Evolutionary conservation across 768 basidiomycete genomes (phyloP), one percentile per base, ranked within the genome.

Genomic region (Collybiopsis luxurians): DNA sequence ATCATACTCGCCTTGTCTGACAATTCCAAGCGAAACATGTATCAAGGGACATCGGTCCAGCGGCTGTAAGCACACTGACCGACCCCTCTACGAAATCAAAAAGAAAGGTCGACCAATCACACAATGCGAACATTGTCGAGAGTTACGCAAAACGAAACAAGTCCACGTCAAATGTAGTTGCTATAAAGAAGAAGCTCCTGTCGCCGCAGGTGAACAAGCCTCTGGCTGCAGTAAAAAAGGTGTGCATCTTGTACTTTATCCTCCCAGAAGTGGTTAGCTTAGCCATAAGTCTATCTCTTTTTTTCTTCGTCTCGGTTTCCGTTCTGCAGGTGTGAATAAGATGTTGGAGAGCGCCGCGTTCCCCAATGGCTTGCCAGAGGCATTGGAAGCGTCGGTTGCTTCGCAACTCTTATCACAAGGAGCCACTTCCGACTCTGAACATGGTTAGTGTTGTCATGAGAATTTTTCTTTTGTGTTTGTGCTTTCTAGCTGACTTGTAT

Each of bases 1-100:
- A n/a, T 21, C n/a, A 15, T 13, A 40, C 46, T 55, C n/a, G 43
- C 56, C 55, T 40, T 40, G 21, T 42, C 57, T n/a, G 27, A 28
- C 51, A 52, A 59, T 31, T 50, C 53, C 36, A 40, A 93, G 92
- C 71, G 90, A 90, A 76, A 89, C 91, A 62, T 96, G 94, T 75
- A 95, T 95, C 72, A 94, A 94, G 74, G 94, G 93, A 17, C 93
- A 96, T 73, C 84, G 94, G 48, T 95, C 93, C 15, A 92, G 91
- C 15, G 81, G 85, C 28, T 96, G 94, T 74, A 87, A 85, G 66
- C 94, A 96, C 69, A 88, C 84, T 53, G 91, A 94, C 69, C 83
- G 94, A 40, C 88, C 92, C 36, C 79, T 96, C 51, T 94, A 87
- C 69, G 92, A 95, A 73, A 90, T 96, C 56, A 92, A 94, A 77